Base-by-base conservation (phyloP, 495 filamentous ascomycete species). In the Clohesyomyces aquaticus region DNA sequence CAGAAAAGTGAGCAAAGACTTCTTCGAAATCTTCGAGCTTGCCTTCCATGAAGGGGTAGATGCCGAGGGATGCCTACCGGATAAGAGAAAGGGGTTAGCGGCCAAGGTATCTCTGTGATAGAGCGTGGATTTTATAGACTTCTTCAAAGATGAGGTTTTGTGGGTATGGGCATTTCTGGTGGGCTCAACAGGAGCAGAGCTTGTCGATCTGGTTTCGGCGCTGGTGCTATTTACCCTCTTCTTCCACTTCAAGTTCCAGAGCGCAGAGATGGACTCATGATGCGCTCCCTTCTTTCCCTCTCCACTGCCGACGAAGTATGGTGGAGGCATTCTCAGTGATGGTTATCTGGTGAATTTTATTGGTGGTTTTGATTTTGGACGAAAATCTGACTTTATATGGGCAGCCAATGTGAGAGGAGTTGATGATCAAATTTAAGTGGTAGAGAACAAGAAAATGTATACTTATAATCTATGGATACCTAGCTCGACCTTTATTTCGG, bases 11-110 rank as follows among this genome's bases (percentile, higher is more conserved):
- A 26, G 48, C 57, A 23, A 70, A 66, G 22, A 66, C 54, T 18
- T 48, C 35, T 19, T 70, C 50, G 45, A 70, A 70, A 45, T 70
- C 67, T 26, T 61, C 56, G 1, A 67, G 52, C n/a, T 62, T 54
- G 48, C 63, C 67, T 29, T 66, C 62, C 48, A 62, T 58, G 51
- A 70, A 70, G 26, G 67, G 67, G 26, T 70, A 70, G 56, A 70
- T 63, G 21, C 67, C 67, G 11, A 65, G 32, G 28, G 61, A 16
- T 18, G 61, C 61, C 41, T 56, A 35, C 22, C 25, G 27, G 21
- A 42, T 41, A 50, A 43, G 19, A 60, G 35, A 21, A 32, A 51
- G 27, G 11, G 41, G 45, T 42, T 52, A 47, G 51, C 51, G 19
- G 25, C 8, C 6, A 32, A 27, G 6, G 26, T 3, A 18, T 55